Base-by-base conservation (phyloP, 352 stramenopile species). In the Phytophthora ramorum region DNA sequence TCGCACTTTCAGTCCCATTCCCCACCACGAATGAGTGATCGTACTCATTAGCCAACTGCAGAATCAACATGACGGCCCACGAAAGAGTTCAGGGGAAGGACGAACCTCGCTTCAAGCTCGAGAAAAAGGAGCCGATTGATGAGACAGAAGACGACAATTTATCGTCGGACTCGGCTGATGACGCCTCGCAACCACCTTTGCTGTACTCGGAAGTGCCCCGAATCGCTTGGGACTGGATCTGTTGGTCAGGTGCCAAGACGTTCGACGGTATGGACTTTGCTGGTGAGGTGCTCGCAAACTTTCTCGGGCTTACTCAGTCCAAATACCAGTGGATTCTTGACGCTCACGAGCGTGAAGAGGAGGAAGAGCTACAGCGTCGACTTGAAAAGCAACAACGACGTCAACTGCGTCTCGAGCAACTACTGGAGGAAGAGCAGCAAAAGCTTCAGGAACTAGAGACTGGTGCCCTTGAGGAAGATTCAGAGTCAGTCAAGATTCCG, bases 301-400 rank as follows among this genome's bases (percentile, higher is more conserved):
- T 96, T 63, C 51, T 96, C 1, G 85, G 87, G 0, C 83, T 96
- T 49, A 94, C 81, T n/a, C 79, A 77, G 13, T 94, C 84, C 19
- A 89, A 96, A 63, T 94, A 93, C 59, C 85, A 94, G 63, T 94
- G 87, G 84, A 87, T 94, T 38, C 66, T 93, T 47, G 83, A 92
- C 48, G 70, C 87, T 45, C 78, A 93, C 41, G 77, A 85, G 66
- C 83, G 86, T 16, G 85, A 95, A 49, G 53, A 85, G 40, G 79
- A 92, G 37, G 82, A 96, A 22, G 85, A 81, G 26, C 67, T 59
- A 12, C 67, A 84, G 32, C 81, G 85, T 9, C 67, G 71, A 44
- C 74, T 93, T 12, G 81, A 93, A 53, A 78, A 73, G 0, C 66
- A 71, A 6, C 85, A 96, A 60, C 79, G 80, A 3, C 79, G 81